These are phyloP conservation scores for Ochromonadaceae sp. DNA, from an alignment of 352 stramenopile species.

Conservation along the genomic window DNA sequence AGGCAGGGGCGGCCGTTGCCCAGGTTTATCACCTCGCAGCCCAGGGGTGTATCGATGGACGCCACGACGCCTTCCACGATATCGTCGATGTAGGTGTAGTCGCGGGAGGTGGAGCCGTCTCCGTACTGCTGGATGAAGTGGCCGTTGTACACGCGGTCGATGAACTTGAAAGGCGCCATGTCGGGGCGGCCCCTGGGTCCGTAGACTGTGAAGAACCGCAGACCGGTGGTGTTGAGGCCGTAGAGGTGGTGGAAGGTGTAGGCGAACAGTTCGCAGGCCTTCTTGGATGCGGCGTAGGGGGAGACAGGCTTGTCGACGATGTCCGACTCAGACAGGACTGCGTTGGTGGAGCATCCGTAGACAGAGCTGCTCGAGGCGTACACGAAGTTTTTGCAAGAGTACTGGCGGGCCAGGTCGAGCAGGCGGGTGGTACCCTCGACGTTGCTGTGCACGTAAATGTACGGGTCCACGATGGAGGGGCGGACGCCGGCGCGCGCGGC, in stretches of 20 bases:
- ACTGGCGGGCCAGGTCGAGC: conserved; percentile 70
- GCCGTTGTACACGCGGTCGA: conserved; percentile 75
- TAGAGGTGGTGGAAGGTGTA: conserved; percentile 95
- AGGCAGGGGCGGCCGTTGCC: conserved; percentile 75
- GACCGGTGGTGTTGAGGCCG: conserved; percentile 72
- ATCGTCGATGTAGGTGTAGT: conserved; percentile 97
- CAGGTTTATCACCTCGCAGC: conserved; percentile 84
- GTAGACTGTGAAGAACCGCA: conserved; percentile 98
- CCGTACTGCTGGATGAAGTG: conserved; percentile 88
- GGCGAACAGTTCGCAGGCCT: conserved; percentile 81
- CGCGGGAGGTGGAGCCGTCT: conserved; percentile 74
- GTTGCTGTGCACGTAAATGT: conserved; percentile 95
- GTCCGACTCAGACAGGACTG: conserved; percentile 43
- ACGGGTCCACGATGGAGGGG: conserved; percentile 89
- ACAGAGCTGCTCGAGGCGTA: conserved; percentile 85
- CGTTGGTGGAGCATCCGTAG: conserved; percentile 77
- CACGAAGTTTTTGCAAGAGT: conserved; percentile 78
- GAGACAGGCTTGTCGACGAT: conserved; percentile 80
- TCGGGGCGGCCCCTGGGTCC: conserved; percentile 80
- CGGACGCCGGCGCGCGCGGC: conserved; percentile 86
- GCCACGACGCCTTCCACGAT: conserved; percentile 85
- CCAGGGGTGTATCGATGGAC: conserved; percentile 48
- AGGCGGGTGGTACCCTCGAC: conserved; percentile 78
- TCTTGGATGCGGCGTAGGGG: conserved; percentile 93
- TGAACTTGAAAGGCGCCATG: conserved; percentile 93